Evolutionary conservation across 306 rosid species (phyloP).

Genomic region (Cicer chorassanicum): DNA sequence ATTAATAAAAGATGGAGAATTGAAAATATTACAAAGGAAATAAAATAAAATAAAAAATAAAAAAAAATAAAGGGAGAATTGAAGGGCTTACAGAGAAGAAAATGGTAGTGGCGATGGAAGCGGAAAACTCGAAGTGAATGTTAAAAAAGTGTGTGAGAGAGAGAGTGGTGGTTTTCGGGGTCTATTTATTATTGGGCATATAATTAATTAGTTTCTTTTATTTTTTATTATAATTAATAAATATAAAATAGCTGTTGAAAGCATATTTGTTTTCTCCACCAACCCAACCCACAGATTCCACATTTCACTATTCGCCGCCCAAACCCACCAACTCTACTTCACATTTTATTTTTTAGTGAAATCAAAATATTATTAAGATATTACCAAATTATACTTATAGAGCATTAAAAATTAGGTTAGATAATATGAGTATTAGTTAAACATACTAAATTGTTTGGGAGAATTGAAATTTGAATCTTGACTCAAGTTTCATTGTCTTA

Average conservation of each 20-base stretch:
- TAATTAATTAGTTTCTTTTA: too few species aligned
- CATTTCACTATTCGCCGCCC: background rate
- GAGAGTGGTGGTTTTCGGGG: background rate
- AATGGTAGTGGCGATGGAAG: background rate
- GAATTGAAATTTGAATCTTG: too few species aligned
- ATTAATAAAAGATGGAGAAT: background rate
- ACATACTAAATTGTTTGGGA: too few species aligned
- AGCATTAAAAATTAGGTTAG: too few species aligned
- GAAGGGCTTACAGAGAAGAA: constrained; percentile 42
- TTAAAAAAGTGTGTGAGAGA: background rate
- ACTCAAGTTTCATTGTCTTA: too few species aligned
- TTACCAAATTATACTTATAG: too few species aligned
- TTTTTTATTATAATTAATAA: too few species aligned
- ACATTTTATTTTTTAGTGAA: too few species aligned
- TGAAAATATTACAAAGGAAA: too few species aligned
- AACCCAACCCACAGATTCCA: background rate
- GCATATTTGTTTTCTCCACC: background rate
- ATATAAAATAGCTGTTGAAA: background rate
- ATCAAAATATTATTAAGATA: too few species aligned
- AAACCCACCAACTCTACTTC: background rate
- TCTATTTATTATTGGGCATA: constrained; percentile 5
- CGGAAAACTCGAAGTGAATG: constrained; percentile 42
- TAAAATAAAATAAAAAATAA: too few species aligned
- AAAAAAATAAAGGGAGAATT: background rate
- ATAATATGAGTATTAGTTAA: too few species aligned